Evolutionary conservation across 352 stramenopile species (phyloP).

Genomic region (Pythium diclinum): DNA sequence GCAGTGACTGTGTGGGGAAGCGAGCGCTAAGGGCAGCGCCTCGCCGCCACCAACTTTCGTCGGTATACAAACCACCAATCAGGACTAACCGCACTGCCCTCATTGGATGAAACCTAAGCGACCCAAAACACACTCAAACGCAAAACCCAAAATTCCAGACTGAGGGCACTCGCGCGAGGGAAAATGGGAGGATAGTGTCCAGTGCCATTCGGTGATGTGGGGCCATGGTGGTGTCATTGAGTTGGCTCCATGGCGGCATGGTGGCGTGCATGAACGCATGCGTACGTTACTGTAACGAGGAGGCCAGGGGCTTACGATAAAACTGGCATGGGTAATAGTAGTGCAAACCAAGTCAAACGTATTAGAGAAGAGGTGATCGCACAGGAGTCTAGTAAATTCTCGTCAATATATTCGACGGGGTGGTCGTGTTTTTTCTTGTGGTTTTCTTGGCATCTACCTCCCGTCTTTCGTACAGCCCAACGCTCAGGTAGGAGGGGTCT

Average conservation of each 20-base stretch:
- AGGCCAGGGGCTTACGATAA: too few relatives aligned
- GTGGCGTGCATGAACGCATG: too few relatives aligned
- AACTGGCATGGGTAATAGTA: too few relatives aligned
- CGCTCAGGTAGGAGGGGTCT: slow-evolving; percentile 28
- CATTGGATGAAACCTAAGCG: slow-evolving; percentile 39
- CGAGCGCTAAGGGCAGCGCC: slow-evolving; percentile 15
- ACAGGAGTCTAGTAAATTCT: slow-evolving; percentile 13
- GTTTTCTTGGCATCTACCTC: slow-evolving; percentile 11
- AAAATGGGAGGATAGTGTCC: neutral
- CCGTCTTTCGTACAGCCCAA: slow-evolving; percentile 19
- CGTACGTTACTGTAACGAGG: too few relatives aligned
- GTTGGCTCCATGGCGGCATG: neutral
- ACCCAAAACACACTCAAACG: slow-evolving; percentile 8
- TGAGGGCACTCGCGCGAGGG: slow-evolving; percentile 15
- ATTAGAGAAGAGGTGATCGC: neutral
- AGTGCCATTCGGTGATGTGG: neutral
- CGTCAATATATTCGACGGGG: slow-evolving; percentile 27
- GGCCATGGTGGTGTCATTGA: neutral
- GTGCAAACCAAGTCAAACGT: neutral
- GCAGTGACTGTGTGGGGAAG: slow-evolving; percentile 20
- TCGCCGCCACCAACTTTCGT: slow-evolving; percentile 39
- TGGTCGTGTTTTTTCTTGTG: neutral
- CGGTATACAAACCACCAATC: slow-evolving; percentile 37
- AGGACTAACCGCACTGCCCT: neutral
- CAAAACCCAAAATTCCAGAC: slow-evolving; percentile 3